phyloP scores from a whole-genome alignment of 2,329 filamentous ascomycete genomes.

The Pyrenochaeta sp. region DNA sequence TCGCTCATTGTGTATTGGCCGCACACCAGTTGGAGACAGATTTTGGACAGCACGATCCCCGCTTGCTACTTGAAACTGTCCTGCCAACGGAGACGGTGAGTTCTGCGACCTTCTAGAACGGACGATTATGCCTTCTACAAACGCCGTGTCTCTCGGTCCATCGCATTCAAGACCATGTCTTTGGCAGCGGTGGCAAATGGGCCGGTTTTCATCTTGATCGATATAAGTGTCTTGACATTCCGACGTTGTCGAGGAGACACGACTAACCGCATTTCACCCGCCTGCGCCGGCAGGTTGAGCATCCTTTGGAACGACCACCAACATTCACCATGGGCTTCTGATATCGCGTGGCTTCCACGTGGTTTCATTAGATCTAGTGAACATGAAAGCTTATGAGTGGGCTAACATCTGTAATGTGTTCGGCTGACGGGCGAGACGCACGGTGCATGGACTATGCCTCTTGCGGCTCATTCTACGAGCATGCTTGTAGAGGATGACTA shows the following conservation, averaged over 20 bases:
- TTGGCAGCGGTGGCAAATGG: conserved; percentile 34
- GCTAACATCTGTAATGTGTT: not conserved
- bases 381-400: too few species aligned
- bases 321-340: conserved; percentile 40
- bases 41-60: too few species aligned
- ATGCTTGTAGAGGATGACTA: not conserved
- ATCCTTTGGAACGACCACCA: conserved; percentile 41
- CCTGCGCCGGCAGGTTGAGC: conserved; percentile 37
- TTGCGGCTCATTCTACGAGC: conserved; percentile 36
- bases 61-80: not conserved
- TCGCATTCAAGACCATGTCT: conserved; percentile 31
- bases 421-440: not conserved
- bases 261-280: conserved; percentile 43
- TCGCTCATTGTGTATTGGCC: conserved; percentile 14
- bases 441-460: conserved; percentile 21
- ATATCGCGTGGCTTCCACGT: not conserved
- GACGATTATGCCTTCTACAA: conserved; percentile 35
- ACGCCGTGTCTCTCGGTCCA: conserved; percentile 30
- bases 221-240: conserved; percentile 9
- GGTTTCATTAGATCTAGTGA: not conserved
- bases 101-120: conserved; percentile 30
- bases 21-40: conserved; percentile 1
- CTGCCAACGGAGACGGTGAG: conserved; percentile 1
- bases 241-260: not conserved
- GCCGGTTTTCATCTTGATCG: conserved; percentile 33